These are phyloP conservation scores for Dioszegia hungarica DNA, from an alignment of 768 basidiomycete genomes.

Conservation along the genomic window DNA sequence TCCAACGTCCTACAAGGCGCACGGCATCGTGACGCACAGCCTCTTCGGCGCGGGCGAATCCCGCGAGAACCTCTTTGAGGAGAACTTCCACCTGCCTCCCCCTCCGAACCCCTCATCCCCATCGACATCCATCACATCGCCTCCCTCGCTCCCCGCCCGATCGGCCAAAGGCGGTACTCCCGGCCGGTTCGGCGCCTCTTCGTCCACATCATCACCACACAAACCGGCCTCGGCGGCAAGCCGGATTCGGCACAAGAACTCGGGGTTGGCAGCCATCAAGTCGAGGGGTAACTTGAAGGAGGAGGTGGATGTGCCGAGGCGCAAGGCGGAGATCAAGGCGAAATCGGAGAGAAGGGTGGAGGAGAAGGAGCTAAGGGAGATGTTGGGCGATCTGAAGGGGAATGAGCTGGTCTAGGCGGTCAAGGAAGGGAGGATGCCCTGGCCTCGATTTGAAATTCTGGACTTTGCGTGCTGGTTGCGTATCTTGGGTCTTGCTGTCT, in stretches of 20 bases:
- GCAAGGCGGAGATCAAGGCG: conserved; percentile 27
- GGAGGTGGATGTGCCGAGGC: conserved; percentile 25
- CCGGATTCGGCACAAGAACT: conserved; percentile 3
- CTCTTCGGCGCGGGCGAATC: conserved; percentile 18
- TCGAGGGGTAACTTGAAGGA: conserved; percentile 19
- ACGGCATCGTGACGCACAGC: conserved; percentile 6
- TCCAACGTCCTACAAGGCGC: not conserved
- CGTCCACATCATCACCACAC: not conserved
- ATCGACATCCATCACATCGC: not conserved
- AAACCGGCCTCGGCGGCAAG: not conserved
- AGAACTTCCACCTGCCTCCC: conserved; percentile 10
- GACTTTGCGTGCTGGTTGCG: not conserved
- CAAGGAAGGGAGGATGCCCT: not conserved
- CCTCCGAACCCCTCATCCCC: conserved; percentile 4
- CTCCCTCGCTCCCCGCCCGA: not conserved
- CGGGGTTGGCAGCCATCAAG: conserved; percentile 32
- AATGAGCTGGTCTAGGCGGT: not conserved
- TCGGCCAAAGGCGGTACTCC: not conserved
- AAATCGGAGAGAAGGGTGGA: conserved; percentile 30
- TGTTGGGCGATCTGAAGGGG: conserved; percentile 17
- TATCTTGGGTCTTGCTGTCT: not conserved
- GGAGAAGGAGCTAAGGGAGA: conserved; percentile 31
- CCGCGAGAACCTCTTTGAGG: conserved; percentile 20
- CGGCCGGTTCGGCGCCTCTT: not conserved
- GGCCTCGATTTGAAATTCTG: not conserved